Conservation (phyloP, 2,329 filamentous ascomycete genomes). For the Trichoderma brevicompactum region DNA sequence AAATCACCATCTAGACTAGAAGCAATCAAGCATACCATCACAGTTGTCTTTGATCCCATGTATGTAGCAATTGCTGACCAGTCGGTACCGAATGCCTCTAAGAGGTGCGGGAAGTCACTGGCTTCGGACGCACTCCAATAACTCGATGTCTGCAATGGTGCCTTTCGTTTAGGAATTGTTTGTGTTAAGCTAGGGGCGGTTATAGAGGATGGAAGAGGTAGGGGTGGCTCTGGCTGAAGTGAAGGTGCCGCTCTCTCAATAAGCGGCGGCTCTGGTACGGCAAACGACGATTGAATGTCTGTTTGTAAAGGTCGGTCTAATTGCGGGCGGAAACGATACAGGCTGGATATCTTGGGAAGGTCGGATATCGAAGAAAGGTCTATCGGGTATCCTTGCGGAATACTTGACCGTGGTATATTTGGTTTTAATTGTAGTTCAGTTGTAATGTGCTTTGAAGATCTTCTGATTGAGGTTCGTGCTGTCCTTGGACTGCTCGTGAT, state of each 20-base stretch:
- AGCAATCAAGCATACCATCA: slow-evolving; percentile 67
- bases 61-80: slow-evolving; percentile 75
- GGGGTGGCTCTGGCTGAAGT: slow-evolving; percentile 58
- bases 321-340: slow-evolving; percentile 47
- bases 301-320: slow-evolving; percentile 49
- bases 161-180: slow-evolving; percentile 52
- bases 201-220: slow-evolving; percentile 52
- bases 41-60: slow-evolving; percentile 82
- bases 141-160: slow-evolving; percentile 68
- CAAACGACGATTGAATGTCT: slow-evolving; percentile 50
- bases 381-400: too few relatives aligned
- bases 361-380: slow-evolving; percentile 46
- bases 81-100: slow-evolving; percentile 78
- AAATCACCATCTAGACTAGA: background rate
- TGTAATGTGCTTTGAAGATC: too few relatives aligned
- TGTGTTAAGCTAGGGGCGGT: slow-evolving; percentile 57
- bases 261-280: slow-evolving; percentile 37
- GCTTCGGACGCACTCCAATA: slow-evolving; percentile 88
- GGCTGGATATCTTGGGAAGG: too few relatives aligned
- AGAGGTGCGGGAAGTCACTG: slow-evolving; percentile 73
- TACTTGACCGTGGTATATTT: too few relatives aligned
- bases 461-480: too few relatives aligned
- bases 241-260: slow-evolving; percentile 56
- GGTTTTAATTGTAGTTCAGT: too few relatives aligned
- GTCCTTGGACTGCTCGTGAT: too few relatives aligned